Conservation (phyloP, 1,284 basidiomycete genomes). For the Athelia psychrophila region DNA sequence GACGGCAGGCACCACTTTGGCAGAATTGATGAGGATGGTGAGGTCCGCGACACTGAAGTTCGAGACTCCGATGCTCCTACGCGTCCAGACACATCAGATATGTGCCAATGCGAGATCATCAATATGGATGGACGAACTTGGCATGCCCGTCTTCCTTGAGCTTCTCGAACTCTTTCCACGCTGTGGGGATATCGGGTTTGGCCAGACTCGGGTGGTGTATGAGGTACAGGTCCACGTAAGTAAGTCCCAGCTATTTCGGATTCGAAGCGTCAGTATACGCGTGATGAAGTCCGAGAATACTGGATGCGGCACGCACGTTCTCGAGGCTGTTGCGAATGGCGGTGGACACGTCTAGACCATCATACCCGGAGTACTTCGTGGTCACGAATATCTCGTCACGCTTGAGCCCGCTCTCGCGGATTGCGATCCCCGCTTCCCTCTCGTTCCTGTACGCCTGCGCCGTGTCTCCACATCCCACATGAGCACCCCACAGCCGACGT, state of each 20-base stretch:
- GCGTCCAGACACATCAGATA: too few species aligned
- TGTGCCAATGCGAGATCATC: background rate
- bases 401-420: slow-evolving; percentile 43
- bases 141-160: slow-evolving; percentile 53
- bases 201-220: slow-evolving; percentile 55
- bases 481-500: background rate
- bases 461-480: slow-evolving; percentile 32
- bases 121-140: slow-evolving; percentile 36
- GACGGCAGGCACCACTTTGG: slow-evolving; percentile 61
- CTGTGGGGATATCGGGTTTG: slow-evolving; percentile 49
- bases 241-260: slow-evolving; percentile 51
- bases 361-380: slow-evolving; percentile 58
- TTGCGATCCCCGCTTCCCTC: slow-evolving; percentile 42
- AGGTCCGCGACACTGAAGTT: slow-evolving; percentile 62
- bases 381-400: slow-evolving; percentile 47
- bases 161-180: slow-evolving; percentile 63
- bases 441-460: slow-evolving; percentile 50
- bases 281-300: slow-evolving; percentile 2
- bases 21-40: slow-evolving; percentile 49
- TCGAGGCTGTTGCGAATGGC: slow-evolving; percentile 56
- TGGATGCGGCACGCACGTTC: slow-evolving; percentile 39
- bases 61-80: slow-evolving; percentile 73
- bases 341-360: slow-evolving; percentile 48
- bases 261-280: background rate
- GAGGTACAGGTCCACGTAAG: slow-evolving; percentile 71